Evolutionary conservation across 257 asterid genomes (phyloP).

Genomic region (Rhazya stricta): DNA sequence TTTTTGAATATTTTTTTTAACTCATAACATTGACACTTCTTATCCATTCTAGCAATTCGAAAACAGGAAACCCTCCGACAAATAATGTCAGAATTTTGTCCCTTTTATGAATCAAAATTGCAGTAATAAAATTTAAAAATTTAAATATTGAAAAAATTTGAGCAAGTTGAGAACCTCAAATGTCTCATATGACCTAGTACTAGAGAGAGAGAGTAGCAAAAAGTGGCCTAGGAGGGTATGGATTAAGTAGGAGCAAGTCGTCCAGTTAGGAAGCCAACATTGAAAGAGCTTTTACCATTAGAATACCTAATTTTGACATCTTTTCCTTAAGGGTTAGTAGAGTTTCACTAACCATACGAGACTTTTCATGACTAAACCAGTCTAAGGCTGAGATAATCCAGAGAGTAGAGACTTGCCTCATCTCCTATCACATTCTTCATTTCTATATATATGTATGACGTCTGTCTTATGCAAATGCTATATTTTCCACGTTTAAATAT

Average conservation of each 20-base stretch:
- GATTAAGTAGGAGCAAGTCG: conserved; percentile 10
- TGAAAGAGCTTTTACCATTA: conserved; percentile 12
- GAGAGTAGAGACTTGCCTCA: not conserved
- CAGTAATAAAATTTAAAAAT: no score
- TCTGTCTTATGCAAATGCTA: conserved; percentile 12
- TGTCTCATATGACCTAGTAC: no score
- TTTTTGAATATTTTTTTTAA: not conserved
- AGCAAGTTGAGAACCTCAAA: no score
- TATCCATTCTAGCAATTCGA: not conserved
- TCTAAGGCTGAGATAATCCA: not conserved
- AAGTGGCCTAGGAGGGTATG: not conserved
- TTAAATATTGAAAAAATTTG: no score
- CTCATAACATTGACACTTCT: not conserved
- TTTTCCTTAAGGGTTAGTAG: conserved; percentile 1
- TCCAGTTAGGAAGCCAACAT: conserved; percentile 28
- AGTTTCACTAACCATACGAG: conserved; percentile 22
- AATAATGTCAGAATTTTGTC: no score
- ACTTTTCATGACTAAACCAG: conserved; percentile 9
- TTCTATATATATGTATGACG: conserved; percentile 7
- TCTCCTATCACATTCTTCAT: not conserved
- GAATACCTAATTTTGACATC: conserved; percentile 28
- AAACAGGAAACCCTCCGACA: no score
- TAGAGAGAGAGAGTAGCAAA: not conserved
- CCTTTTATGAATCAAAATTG: no score
- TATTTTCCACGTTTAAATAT: not conserved